phyloP scores from a whole-genome alignment of 768 basidiomycete species.

The Rhodotorula diobovata region DNA sequence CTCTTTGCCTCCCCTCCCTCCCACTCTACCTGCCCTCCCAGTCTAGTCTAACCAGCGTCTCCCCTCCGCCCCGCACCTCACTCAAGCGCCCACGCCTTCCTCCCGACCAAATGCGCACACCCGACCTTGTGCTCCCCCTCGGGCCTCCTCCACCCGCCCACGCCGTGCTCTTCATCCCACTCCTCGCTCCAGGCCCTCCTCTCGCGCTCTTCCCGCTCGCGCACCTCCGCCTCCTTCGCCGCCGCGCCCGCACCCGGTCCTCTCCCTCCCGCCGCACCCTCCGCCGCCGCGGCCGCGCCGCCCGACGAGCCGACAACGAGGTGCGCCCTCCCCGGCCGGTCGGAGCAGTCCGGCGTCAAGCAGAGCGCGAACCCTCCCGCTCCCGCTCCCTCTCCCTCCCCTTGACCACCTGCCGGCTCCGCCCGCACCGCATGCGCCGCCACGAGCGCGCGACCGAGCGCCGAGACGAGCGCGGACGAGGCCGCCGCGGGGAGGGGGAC shows the following conservation, averaged over 20 bases:
- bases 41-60: no score
- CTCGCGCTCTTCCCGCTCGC: conserved; percentile 24
- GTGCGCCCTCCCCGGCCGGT: conserved; percentile 28
- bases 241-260: neutral
- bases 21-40: no score
- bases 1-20: no score
- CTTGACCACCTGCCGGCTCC: no score
- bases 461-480: conserved; percentile 65
- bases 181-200: conserved; percentile 19
- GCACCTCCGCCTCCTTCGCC: neutral
- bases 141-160: neutral
- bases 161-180: conserved; percentile 2
- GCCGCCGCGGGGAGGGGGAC: conserved; percentile 61
- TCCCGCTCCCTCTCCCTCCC: no score
- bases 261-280: neutral
- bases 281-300: neutral
- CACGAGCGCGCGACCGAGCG: conserved; percentile 51
- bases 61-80: no score
- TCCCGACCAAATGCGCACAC: conserved; percentile 20
- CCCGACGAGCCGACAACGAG: neutral
- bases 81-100: conserved; percentile 8
- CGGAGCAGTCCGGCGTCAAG: conserved; percentile 19
- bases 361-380: conserved; percentile 25
- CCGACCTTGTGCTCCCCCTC: conserved; percentile 7
- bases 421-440: no score